Conservation (phyloP, 805 yeast genomes). For the Sugiyamaella chiloensis region DNA sequence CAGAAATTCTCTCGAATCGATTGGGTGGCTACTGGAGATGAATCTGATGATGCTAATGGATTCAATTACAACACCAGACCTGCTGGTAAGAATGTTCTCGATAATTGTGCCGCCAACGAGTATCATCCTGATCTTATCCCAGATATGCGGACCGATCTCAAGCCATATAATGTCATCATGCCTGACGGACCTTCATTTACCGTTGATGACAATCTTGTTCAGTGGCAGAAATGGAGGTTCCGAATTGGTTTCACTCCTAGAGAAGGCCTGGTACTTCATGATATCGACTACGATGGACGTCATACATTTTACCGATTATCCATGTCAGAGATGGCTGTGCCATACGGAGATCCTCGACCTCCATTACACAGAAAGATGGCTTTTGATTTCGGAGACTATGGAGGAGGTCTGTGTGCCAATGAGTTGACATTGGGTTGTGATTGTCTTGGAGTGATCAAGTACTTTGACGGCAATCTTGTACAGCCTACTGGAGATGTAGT, state of each 20-base stretch:
- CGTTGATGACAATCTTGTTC: slow-evolving; percentile 47
- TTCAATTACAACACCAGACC: slow-evolving; percentile 47
- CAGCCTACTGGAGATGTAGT: slow-evolving; percentile 60
- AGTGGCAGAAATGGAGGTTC: slow-evolving; percentile 85
- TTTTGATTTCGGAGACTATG: slow-evolving; percentile 81
- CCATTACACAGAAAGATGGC: slow-evolving; percentile 87
- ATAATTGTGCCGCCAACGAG: slow-evolving; percentile 66
- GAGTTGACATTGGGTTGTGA: slow-evolving; percentile 72
- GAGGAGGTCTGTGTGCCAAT: slow-evolving; percentile 75
- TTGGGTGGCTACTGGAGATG: slow-evolving; percentile 69
- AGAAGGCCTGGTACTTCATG: slow-evolving; percentile 77
- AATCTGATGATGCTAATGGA: slow-evolving; percentile 55
- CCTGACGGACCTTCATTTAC: slow-evolving; percentile 79
- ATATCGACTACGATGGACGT: slow-evolving; percentile 72
- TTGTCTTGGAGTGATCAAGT: slow-evolving; percentile 78
- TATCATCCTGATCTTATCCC: slow-evolving; percentile 30
- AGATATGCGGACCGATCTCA: slow-evolving; percentile 48
- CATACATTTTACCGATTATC: slow-evolving; percentile 70
- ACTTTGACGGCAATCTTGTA: slow-evolving; percentile 60
- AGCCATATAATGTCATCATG: slow-evolving; percentile 77
- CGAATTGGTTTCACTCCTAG: slow-evolving; percentile 66
- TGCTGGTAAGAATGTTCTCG: slow-evolving; percentile 57
- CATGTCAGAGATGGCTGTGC: slow-evolving; percentile 82
- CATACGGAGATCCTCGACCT: slow-evolving; percentile 80
- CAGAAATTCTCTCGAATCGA: slow-evolving; percentile 67